These are phyloP conservation scores for Lachnellula cervina DNA, from an alignment of 2,329 filamentous ascomycete species.

Conservation along the genomic window DNA sequence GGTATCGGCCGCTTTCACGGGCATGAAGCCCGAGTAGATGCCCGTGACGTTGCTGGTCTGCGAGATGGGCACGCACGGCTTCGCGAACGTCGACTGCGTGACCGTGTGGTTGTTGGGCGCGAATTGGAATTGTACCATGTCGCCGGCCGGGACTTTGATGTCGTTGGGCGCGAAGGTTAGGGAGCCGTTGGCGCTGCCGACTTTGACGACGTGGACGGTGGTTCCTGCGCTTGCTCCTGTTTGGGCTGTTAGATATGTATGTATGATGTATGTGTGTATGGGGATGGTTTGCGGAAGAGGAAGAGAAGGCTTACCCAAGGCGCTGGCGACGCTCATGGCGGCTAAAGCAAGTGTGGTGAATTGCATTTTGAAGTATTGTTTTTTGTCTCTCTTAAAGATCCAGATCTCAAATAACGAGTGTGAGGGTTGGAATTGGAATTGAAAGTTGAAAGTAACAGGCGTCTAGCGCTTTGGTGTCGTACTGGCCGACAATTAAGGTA, in stretches of 20 bases:
- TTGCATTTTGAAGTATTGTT: conserved; percentile 28
- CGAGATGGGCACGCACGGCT: conserved; percentile 60
- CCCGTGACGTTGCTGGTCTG: conserved; percentile 46
- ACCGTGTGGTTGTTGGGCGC: conserved; percentile 69
- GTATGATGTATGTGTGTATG: no score
- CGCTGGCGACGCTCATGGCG: conserved; percentile 28
- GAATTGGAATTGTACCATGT: conserved; percentile 65
- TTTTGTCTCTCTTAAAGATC: conserved; percentile 9
- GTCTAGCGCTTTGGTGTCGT: conserved; percentile 31
- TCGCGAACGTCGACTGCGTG: conserved; percentile 69
- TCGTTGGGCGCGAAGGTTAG: conserved; percentile 62
- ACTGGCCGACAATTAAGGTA: conserved; percentile 31
- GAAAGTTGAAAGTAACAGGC: conserved; percentile 11
- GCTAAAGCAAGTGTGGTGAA: conserved; percentile 28
- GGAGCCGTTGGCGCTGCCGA: conserved; percentile 44
- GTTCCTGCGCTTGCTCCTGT: conserved; percentile 6
- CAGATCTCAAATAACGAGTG: conserved; percentile 21
- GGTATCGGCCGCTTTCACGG: conserved; percentile 48
- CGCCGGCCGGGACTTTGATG: conserved; percentile 57
- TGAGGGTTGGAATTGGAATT: conserved; percentile 8
- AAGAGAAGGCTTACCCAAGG: conserved; percentile 25
- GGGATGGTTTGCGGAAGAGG: not conserved
- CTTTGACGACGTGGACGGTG: conserved; percentile 59
- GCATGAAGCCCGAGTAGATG: conserved; percentile 65
- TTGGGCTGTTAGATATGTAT: conserved; percentile 2